Base-by-base conservation (phyloP, 2,329 filamentous ascomycete genomes). In the Claviceps humidiphila region DNA sequence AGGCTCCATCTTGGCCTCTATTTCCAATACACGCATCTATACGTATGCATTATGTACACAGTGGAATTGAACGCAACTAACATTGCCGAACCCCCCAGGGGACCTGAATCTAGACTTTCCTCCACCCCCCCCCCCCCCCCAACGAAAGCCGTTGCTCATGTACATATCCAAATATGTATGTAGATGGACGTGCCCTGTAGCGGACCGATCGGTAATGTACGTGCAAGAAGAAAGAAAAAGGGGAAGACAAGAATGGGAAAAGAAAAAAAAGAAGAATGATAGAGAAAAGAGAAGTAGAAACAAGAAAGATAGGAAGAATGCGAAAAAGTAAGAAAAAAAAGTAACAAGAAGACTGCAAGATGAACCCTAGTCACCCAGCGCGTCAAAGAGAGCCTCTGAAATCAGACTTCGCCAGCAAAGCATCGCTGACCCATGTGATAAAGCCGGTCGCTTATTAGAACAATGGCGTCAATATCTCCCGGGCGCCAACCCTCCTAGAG, bases 401-500 rank as follows among this genome's bases (percentile, higher is more conserved):
- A 14, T 22, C 22, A 22, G 1, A 22, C 34, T 17, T 24, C 42
- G 11, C 9, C 17, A 20, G 30, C 41, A 20, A 50, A 17, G 5
- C 7, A 13, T 24, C 9, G 26, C 41, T n/a, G 11, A 8, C 17
- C 41, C 9, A 39, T 14, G 13, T 39, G 17, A 4, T 2, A 3
- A 22, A 5, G 17, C 13, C 24, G 17, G 8, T 13, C 42, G 30
- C 41, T 26, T 20, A 30, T 26, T 20, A 30, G 2, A 30, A 24
- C 17, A 11, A 38, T 44, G 4, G 11, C 4, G 26, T 49, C 24
- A 43, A 20, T 8, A 24, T 24, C n/a, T 0, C 2, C 7, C 49
- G n/a, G 30, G 14, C 13, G 43, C 22, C 38, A 20, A n/a, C 24
- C 38, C 47, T 30, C 44, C 56, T 61, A 71, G 47, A 66, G 64